Evolutionary conservation across 805 yeast genomes (phyloP), one percentile per base, ranked within the genome.

Genomic region (Metschnikowia kunwiensis): DNA sequence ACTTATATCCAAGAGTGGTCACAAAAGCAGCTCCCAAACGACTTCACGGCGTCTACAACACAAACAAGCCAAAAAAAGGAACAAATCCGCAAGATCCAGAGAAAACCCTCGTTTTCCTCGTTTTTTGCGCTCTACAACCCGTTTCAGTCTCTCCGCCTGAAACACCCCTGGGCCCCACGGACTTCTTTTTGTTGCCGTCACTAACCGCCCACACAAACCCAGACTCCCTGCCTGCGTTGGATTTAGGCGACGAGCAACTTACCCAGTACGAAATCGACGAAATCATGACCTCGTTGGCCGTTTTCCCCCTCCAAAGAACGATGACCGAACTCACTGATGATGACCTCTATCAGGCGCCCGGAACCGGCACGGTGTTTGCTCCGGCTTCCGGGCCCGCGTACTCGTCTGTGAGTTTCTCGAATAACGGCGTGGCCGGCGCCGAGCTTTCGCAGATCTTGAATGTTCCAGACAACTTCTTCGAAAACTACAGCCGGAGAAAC

Each of bases 281-380:
- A 26, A 35, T 37, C 36, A 73, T 73, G 78, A 65, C 77, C 15
- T 73, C 78, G 11, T 53, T 68, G 36, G 72, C 75, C n/a, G 57
- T 63, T 15, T 65, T 72, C 40, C 81, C 80, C 17, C 59, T 74
- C 26, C 72, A 74, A 53, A 71, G 78, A 47, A 65, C 81, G 14
- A 54, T 75, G 36, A 73, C 78, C 12, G 82, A 77, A 43, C 72
- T 76, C 14, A 68, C 76, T 70, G 82, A 77, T 43, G 82, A 78
- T 37, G 83, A 77, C 42, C 58, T 77, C 20, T 76, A 75, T 45
- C 72, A 67, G 30, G 46, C 42, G 15, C 46, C 46, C 27, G 26
- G 30, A 15, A 22, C 28, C 5, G 30, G 36, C 13, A 35, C 42
- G 14, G 38, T 4, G 3, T 34, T 28, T 28, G 36, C 24, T 24